Conservation (phyloP, 257 asterid species). For the Lycium ferocissimum region DNA sequence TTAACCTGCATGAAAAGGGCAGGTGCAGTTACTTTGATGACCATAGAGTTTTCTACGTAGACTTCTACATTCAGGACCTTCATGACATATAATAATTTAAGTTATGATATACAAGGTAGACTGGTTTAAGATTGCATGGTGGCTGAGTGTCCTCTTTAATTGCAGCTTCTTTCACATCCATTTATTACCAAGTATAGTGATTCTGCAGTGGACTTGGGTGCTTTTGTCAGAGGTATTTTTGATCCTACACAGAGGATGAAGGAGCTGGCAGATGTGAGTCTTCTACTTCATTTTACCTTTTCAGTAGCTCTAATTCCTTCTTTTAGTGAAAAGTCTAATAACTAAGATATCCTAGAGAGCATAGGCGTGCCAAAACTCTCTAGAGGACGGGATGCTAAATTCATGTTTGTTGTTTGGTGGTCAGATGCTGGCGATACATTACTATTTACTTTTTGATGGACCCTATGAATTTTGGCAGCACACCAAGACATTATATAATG, state of each 20-base stretch:
- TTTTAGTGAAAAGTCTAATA: background rate
- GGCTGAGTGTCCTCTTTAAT: slow-evolving; percentile 24
- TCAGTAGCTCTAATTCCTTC: background rate
- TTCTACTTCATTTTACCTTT: slow-evolving; percentile 6
- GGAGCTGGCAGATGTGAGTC: slow-evolving; percentile 96
- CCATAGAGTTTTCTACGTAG: background rate
- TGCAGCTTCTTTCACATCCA: slow-evolving; percentile 93
- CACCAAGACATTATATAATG: slow-evolving; percentile 69
- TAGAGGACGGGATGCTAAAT: background rate
- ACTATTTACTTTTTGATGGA: slow-evolving; percentile 91
- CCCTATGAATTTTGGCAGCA: slow-evolving; percentile 93
- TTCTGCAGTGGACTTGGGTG: slow-evolving; percentile 70
- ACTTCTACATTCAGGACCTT: background rate
- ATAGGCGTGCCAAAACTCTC: background rate
- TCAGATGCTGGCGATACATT: slow-evolving; percentile 95
- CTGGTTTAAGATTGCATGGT: background rate
- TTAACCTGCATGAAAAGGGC: background rate
- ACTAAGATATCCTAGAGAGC: background rate
- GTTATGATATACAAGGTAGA: slow-evolving; percentile 3
- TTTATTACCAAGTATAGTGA: slow-evolving; percentile 69
- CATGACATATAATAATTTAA: background rate
- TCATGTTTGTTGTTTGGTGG: slow-evolving; percentile 15
- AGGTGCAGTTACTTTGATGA: background rate
- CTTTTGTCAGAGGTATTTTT: slow-evolving; percentile 81
- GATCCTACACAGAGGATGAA: slow-evolving; percentile 90